Conservation (phyloP, 345 rosid species). For the Linum usitatissimum region DNA sequence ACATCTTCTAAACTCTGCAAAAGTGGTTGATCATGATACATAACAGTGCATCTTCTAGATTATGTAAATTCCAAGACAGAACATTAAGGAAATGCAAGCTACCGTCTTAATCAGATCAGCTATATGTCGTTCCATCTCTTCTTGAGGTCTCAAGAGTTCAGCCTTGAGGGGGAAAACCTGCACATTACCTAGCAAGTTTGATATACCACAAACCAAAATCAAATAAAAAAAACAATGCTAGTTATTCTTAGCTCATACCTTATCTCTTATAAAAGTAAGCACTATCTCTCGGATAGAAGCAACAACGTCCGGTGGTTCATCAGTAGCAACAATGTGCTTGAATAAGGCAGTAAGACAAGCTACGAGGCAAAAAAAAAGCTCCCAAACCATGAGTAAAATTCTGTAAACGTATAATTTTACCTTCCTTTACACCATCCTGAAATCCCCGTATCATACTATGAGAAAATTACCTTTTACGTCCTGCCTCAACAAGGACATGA, state of each 20-base stretch:
- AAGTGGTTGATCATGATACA: constrained; percentile 9
- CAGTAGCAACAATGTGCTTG: constrained; percentile 63
- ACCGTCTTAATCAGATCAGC: constrained; percentile 89
- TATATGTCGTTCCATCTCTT: constrained; percentile 92
- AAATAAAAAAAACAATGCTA: background rate
- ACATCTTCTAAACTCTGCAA: constrained; percentile 89
- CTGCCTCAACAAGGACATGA: constrained; percentile 89
- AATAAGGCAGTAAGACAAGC: constrained; percentile 81
- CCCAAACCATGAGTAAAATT: background rate
- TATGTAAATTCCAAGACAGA: background rate
- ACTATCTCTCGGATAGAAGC: constrained; percentile 80
- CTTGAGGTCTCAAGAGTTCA: constrained; percentile 89
- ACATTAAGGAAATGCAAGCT: constrained; percentile 8
- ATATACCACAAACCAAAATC: constrained; percentile 2
- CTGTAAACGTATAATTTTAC: background rate
- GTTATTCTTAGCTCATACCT: constrained; percentile 57
- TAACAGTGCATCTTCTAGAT: background rate
- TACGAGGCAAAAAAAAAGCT: constrained; percentile 28
- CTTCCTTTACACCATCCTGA: background rate
- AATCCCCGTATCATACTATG: background rate
- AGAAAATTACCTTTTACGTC: constrained; percentile 73
- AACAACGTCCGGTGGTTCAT: constrained; percentile 62
- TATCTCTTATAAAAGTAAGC: constrained; percentile 72
- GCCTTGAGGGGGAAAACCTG: constrained; percentile 85
- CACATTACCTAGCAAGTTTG: constrained; percentile 13